Percentiles rank a stretch among this genome's conserved stretches.
phyloP scores from a whole-genome alignment of 139 green algal species.

The Limnomonas spitsbergensis region DNA sequence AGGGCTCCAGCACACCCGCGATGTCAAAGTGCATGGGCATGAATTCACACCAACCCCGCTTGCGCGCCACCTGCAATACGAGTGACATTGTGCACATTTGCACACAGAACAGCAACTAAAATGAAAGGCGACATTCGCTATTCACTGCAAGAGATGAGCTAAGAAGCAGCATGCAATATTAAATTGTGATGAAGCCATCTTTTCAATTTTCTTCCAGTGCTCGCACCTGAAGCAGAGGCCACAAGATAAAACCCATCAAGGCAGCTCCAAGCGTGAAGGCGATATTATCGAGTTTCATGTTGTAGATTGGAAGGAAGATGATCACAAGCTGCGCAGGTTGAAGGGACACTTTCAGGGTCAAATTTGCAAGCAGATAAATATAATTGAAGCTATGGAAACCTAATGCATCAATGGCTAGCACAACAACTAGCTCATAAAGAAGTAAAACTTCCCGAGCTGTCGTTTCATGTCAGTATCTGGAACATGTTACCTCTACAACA shows the following conservation, averaged over 20 bases:
- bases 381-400: too few species aligned
- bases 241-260: slow-evolving; percentile 55
- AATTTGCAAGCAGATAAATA: too few species aligned
- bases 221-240: slow-evolving; percentile 61
- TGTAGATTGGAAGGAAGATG: slow-evolving; percentile 55
- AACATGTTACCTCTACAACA: too few species aligned
- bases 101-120: too few species aligned
- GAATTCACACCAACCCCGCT: slow-evolving; percentile 37
- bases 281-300: slow-evolving; percentile 42
- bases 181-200: neutral
- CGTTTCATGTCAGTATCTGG: too few species aligned
- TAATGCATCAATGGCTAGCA: too few species aligned
- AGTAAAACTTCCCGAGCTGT: too few species aligned
- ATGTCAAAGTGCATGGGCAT: slow-evolving; percentile 39
- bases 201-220: neutral
- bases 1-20: slow-evolving; percentile 27
- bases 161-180: neutral
- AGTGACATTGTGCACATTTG: too few species aligned
- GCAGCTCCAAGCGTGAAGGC: slow-evolving; percentile 43
- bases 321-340: slow-evolving; percentile 35
- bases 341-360: too few species aligned
- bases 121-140: too few species aligned
- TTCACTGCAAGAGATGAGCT: too few species aligned
- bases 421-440: too few species aligned
- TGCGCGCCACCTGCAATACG: slow-evolving; percentile 21